phyloP scores from a whole-genome alignment of 2,329 filamentous ascomycete species.

The Ceratocystis papillata region DNA sequence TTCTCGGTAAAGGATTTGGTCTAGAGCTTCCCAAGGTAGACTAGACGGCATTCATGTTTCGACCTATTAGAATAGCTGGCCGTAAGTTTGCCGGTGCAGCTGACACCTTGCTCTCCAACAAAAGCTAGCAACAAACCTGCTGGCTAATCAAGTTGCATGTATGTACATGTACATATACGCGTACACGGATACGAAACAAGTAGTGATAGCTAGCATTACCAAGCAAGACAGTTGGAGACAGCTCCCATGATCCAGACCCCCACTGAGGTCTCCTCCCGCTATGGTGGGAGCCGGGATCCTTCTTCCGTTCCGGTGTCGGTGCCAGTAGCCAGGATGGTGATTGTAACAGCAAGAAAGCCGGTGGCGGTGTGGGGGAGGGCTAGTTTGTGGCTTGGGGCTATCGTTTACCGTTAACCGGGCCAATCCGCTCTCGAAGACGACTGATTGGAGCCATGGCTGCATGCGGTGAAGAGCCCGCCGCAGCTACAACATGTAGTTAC shows the following conservation, averaged over 20 bases:
- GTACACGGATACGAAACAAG: background rate
- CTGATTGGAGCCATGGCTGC: background rate
- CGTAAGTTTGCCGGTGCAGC: background rate
- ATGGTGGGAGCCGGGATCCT: background rate
- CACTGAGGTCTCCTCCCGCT: background rate
- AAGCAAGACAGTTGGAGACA: background rate
- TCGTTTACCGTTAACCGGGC: background rate
- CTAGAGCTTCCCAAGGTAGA: background rate
- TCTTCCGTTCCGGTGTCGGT: slow-evolving; percentile 15
- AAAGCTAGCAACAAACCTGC: background rate
- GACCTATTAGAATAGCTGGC: background rate
- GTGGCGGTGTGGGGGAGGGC: background rate
- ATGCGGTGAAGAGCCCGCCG: background rate
- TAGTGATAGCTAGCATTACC: background rate
- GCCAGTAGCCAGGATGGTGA: background rate
- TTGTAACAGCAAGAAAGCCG: background rate
- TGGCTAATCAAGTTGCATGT: background rate
- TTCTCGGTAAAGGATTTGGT: background rate
- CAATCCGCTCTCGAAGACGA: background rate
- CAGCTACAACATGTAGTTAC: background rate
- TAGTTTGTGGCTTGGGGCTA: background rate
- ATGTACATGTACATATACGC: background rate
- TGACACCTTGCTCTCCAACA: background rate
- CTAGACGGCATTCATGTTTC: background rate
- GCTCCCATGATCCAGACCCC: background rate